Base-by-base conservation (phyloP, 805 yeast genomes). In the Schizosaccharomyces osmophilus region DNA sequence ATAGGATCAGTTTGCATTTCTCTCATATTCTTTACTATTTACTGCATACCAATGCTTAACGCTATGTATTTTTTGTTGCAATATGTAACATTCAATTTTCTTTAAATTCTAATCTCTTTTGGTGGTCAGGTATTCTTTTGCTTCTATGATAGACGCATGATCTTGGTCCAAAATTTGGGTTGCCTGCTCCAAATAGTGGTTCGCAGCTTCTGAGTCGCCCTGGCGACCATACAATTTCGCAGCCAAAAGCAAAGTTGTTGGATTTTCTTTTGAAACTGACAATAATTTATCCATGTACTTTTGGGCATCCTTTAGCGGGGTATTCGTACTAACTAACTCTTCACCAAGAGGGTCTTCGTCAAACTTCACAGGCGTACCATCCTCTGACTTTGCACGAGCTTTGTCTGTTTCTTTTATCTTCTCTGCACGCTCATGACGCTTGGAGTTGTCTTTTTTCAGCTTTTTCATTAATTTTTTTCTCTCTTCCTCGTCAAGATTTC, bases 261-360 rank as follows among this genome's bases (percentile, higher is more conserved):
- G n/a, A 5, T 29, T 26, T 24, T 51, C 32, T 19, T 8, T 29
- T 11, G 31, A 11, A 4, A 19, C 11, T 5, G 31, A 17, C 36
- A 51, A 6, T 11, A 57, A 32, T 36, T 41, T 36, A 19, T 31
- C 39, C 19, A 57, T 13, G 15, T 36, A 57, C 45, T 57, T 57
- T 22, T 57, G 42, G n/a, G 79, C 75, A 17, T 70, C 73, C 19
- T 74, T 77, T 48, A 78, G 67, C 6, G 79, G 72, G 43, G 72
- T 73, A 59, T 69, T 69, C 31, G 74, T 69, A 4, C 67, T 67
- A 32, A 69, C 69, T 29, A 74, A 65, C 60, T 70, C 72, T 19
- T 73, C 68, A 19, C 83, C 83, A 61, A 78, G 71, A 15, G 82
- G 80, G 68, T 81, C 84, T 2, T 64, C 63, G 64, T 77, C 80